These are phyloP conservation scores for Silene latifolia DNA, from an alignment of 148 eudicot species.

Conservation along the genomic window DNA sequence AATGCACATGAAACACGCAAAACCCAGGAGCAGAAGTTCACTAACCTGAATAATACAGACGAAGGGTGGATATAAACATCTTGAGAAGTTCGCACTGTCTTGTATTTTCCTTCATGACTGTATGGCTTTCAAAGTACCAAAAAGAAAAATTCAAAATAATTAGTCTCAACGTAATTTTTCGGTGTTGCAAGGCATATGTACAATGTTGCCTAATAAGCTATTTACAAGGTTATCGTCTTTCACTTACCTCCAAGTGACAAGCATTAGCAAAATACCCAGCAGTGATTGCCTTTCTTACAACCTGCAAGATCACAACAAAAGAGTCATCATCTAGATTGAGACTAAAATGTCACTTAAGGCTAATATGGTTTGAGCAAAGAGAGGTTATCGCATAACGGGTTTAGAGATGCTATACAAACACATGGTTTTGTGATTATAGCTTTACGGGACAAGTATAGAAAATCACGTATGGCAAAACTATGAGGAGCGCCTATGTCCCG, in stretches of 20 bases:
- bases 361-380: background rate
- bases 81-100: slow-evolving; percentile 81
- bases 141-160: slow-evolving; percentile 6
- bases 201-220: background rate
- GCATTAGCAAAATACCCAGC: slow-evolving; percentile 98
- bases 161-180: background rate
- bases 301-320: slow-evolving; percentile 43
- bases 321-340: background rate
- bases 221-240: slow-evolving; percentile 10
- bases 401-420: no score
- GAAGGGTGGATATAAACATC: slow-evolving; percentile 98
- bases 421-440: background rate
- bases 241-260: slow-evolving; percentile 79
- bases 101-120: slow-evolving; percentile 89
- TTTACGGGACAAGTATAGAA: background rate
- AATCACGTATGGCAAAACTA: background rate
- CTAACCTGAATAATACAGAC: slow-evolving; percentile 87
- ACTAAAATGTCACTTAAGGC: background rate
- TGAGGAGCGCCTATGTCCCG: background rate
- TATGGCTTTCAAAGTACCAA: slow-evolving; percentile 43
- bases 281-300: slow-evolving; percentile 75
- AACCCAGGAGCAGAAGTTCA: slow-evolving; percentile 1
- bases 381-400: background rate
- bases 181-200: background rate
- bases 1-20: background rate